phyloP scores from a whole-genome alignment of 108 stramenopile species.

The Cyclotella distinguenda region DNA sequence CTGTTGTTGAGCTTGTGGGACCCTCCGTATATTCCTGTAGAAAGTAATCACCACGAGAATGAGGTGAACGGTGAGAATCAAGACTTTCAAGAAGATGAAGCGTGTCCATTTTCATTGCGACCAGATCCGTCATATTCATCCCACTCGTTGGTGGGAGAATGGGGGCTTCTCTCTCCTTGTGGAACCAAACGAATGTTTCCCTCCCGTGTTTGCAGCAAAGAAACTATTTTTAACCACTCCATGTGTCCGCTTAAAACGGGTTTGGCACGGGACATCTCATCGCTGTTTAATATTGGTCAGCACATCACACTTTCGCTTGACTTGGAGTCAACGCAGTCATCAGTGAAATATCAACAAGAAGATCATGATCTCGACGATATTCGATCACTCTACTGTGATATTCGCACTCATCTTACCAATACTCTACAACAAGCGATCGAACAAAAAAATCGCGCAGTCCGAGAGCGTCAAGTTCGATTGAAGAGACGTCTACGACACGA shows the following conservation, averaged over 20 bases:
- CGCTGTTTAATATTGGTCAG: conserved; percentile 83
- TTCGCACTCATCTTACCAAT: conserved; percentile 20
- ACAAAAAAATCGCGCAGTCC: conserved; percentile 5
- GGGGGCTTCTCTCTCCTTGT: conserved; percentile 28
- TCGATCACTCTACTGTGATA: conserved; percentile 25
- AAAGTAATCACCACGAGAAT: not conserved
- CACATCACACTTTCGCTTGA: conserved; percentile 74
- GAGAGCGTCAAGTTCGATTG: conserved; percentile 13
- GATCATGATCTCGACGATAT: conserved; percentile 12
- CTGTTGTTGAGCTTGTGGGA: conserved; percentile 76
- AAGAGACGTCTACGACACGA: not conserved
- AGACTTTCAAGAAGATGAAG: no score
- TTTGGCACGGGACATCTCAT: conserved; percentile 57
- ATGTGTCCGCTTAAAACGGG: conserved; percentile 13
- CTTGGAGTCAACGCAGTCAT: conserved; percentile 5
- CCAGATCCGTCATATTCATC: conserved; percentile 31
- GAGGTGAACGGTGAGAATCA: not conserved
- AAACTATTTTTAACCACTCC: not conserved
- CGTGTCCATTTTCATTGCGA: conserved; percentile 27
- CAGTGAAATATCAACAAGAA: not conserved
- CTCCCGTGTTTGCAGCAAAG: not conserved
- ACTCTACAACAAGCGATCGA: conserved; percentile 15
- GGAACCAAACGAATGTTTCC: conserved; percentile 22
- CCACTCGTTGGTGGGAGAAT: conserved; percentile 25
- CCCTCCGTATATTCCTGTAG: conserved; percentile 38